phyloP scores from a whole-genome alignment of 2,329 filamentous ascomycete genomes.

The Fusarium pseudonygamai region DNA sequence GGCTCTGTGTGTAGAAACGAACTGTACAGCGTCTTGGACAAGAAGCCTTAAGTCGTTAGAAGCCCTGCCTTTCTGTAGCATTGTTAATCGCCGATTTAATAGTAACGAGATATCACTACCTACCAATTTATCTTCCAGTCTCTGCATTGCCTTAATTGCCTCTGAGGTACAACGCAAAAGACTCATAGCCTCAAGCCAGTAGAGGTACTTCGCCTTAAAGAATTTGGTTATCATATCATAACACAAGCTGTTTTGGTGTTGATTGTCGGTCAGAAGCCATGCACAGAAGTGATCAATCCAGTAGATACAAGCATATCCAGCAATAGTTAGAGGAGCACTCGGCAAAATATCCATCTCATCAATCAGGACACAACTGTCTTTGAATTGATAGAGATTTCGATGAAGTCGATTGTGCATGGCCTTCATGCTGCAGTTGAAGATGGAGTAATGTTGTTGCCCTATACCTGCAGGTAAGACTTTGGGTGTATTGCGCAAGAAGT shows the following conservation, averaged over 20 bases:
- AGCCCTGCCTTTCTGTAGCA: rapidly evolving
- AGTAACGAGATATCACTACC: rapidly evolving
- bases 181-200: background rate
- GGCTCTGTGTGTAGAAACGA: rapidly evolving
- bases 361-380: rapidly evolving
- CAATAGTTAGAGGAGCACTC: rapidly evolving
- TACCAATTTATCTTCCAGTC: rapidly evolving
- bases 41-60: rapidly evolving
- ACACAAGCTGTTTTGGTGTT: background rate
- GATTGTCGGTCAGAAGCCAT: rapidly evolving
- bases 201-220: rapidly evolving
- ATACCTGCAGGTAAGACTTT: rapidly evolving
- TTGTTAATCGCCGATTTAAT: rapidly evolving
- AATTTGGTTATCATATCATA: rapidly evolving
- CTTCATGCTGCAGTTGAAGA: rapidly evolving
- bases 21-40: rapidly evolving
- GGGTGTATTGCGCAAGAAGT: rapidly evolving
- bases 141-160: rapidly evolving
- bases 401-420: rapidly evolving
- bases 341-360: rapidly evolving
- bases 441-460: rapidly evolving
- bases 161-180: rapidly evolving
- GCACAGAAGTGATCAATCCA: background rate
- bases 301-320: rapidly evolving
- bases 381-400: rapidly evolving